Conservation (phyloP, 2,329 filamentous ascomycete genomes). For the Chalara sp. region DNA sequence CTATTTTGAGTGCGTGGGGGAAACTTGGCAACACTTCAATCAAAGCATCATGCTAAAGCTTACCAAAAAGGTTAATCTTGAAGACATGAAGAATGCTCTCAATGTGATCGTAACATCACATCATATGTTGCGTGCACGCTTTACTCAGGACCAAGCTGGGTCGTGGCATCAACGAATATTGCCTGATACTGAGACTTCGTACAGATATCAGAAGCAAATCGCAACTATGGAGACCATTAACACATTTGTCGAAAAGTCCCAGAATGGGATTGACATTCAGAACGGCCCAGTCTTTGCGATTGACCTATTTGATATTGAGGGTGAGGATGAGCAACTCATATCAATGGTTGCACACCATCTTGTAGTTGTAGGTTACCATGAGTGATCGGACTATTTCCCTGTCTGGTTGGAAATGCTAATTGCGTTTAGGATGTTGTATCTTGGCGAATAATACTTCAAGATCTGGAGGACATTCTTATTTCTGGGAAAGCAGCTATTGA, state of each 20-base stretch:
- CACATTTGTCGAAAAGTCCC: constrained; percentile 8
- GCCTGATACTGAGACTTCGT: constrained; percentile 13
- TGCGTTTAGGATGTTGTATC: too few species aligned
- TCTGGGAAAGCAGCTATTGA: not conserved
- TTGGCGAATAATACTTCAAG: too few species aligned
- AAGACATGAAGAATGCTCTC: constrained; percentile 17
- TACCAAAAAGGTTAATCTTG: not conserved
- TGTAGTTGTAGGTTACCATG: constrained; percentile 13
- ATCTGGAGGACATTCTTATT: constrained; percentile 1
- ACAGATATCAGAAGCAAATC: constrained; percentile 6
- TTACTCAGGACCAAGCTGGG: constrained; percentile 17
- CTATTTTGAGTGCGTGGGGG: constrained; percentile 8
- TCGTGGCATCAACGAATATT: constrained; percentile 28
- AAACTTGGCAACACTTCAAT: constrained; percentile 13
- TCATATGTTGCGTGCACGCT: constrained; percentile 32
- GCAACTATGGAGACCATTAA: not conserved
- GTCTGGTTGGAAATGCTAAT: constrained; percentile 13
- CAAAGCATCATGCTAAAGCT: constrained; percentile 14
- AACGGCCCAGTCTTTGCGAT: constrained; percentile 7
- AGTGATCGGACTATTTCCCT: constrained; percentile 20
- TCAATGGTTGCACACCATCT: constrained; percentile 13
- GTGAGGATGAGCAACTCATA: constrained; percentile 4
- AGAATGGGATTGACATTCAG: constrained; percentile 20
- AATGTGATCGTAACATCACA: constrained; percentile 26
- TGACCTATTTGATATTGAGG: constrained; percentile 3